These are phyloP conservation scores for Fraxinus pennsylvanica DNA, from an alignment of 257 asterid species.

Conservation along the genomic window DNA sequence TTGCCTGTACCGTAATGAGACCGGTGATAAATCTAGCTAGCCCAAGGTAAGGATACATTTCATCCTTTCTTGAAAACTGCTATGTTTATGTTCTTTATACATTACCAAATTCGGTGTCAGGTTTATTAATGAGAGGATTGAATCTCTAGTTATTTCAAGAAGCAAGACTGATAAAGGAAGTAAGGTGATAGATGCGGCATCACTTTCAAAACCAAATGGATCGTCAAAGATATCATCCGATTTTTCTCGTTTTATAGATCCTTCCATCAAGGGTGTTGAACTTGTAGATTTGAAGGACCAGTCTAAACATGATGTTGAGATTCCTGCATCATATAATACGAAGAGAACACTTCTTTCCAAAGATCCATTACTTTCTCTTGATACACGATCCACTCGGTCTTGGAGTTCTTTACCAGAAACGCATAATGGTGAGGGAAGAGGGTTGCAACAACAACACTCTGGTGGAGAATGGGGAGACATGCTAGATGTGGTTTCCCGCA, in stretches of 20 bases:
- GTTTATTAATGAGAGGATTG: constrained; percentile 95
- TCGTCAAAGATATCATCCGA: constrained; percentile 48
- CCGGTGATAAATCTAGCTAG: constrained; percentile 90
- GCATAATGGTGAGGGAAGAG: constrained; percentile 52
- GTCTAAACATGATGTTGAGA: constrained; percentile 35
- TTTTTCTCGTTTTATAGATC: constrained; percentile 59
- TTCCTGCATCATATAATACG: constrained; percentile 34
- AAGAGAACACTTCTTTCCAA: constrained; percentile 50
- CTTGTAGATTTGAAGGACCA: constrained; percentile 78
- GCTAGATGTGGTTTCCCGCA: constrained; percentile 72
- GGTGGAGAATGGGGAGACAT: constrained; percentile 91
- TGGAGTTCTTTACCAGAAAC: constrained; percentile 73
- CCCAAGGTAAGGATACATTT: constrained; percentile 63
- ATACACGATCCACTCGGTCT: constrained; percentile 70
- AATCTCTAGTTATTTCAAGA: constrained; percentile 58
- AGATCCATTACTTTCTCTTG: constrained; percentile 90
- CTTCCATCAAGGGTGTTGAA: constrained; percentile 74
- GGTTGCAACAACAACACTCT: constrained; percentile 49
- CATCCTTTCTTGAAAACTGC: constrained; percentile 23
- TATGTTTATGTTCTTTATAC: constrained; percentile 34
- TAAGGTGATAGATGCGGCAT: constrained; percentile 36
- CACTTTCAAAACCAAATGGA: constrained; percentile 50
- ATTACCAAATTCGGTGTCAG: constrained; percentile 51
- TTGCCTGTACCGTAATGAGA: constrained; percentile 86
- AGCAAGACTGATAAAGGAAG: constrained; percentile 64